phyloP scores from a whole-genome alignment of 768 basidiomycete genomes.

The Scleroderma bovista region DNA sequence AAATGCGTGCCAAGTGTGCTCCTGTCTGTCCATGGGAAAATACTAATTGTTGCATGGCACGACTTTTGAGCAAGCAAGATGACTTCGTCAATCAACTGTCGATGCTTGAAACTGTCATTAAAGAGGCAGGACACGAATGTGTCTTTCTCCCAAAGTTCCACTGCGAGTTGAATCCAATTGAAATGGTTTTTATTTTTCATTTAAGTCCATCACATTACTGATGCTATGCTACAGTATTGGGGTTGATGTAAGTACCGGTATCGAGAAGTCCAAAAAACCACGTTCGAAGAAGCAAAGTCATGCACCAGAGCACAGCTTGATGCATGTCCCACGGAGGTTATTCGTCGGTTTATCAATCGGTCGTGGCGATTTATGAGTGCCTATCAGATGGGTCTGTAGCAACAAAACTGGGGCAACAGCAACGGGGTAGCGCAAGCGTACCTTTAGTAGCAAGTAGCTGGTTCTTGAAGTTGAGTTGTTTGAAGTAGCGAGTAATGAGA shows the following conservation, averaged over 20 bases:
- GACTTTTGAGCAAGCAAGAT: conserved; percentile 23
- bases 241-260: conserved; percentile 34
- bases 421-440: no score
- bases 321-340: conserved; percentile 32
- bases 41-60: conserved; percentile 20
- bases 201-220: no score
- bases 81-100: conserved; percentile 21
- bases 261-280: conserved; percentile 24
- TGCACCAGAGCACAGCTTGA: conserved; percentile 23
- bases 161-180: conserved; percentile 32
- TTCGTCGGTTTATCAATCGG: conserved; percentile 31
- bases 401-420: no score
- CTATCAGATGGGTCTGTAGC: conserved; percentile 33
- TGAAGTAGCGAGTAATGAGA: no score
- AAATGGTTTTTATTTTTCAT: not conserved
- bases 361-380: conserved; percentile 33
- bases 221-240: conserved; percentile 24
- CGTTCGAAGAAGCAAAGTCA: conserved; percentile 28
- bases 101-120: conserved; percentile 18
- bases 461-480: no score
- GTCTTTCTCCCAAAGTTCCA: conserved; percentile 34
- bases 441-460: no score
- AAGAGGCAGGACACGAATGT: conserved; percentile 20
- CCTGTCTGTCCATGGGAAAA: conserved; percentile 17
- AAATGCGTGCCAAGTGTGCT: conserved; percentile 31